Conservation (phyloP, 2,329 filamentous ascomycete genomes). For the Ascomycota sp. region DNA sequence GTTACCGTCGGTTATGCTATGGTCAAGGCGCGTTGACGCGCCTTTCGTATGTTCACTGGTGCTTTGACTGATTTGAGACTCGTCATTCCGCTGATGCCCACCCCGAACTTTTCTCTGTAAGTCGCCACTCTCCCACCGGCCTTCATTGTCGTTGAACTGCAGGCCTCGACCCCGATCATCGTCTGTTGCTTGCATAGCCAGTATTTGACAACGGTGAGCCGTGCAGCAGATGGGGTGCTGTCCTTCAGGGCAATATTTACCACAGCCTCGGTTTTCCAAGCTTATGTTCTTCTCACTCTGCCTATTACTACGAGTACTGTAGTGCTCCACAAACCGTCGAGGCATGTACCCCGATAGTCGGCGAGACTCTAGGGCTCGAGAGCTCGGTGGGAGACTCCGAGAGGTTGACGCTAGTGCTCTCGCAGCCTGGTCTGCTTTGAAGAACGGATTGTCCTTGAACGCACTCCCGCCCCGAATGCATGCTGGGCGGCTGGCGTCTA, state of each 20-base stretch:
- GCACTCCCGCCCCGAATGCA: slow-evolving; percentile 2
- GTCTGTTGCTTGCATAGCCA: not conserved
- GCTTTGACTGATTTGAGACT: too few species aligned
- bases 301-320: too few species aligned
- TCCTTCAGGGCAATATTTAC: slow-evolving; percentile 7
- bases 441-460: slow-evolving; percentile 13
- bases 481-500: not conserved
- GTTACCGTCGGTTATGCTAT: too few species aligned
- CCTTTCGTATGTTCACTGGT: too few species aligned
- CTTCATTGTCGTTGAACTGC: too few species aligned
- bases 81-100: too few species aligned
- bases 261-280: slow-evolving; percentile 8
- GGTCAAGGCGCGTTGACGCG: too few species aligned
- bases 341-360: slow-evolving; percentile 12
- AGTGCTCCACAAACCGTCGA: slow-evolving; percentile 4
- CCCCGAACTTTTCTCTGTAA: too few species aligned
- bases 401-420: slow-evolving; percentile 6
- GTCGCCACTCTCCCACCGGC: too few species aligned
- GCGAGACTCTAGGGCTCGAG: slow-evolving; percentile 5
- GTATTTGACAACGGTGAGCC: slow-evolving; percentile 1
- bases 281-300: too few species aligned
- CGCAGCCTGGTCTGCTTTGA: slow-evolving; percentile 10
- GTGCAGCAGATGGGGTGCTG: slow-evolving; percentile 14
- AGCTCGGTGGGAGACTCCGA: slow-evolving; percentile 5
- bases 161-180: not conserved